Evolutionary conservation across 2,329 filamentous ascomycete species (phyloP).

Genomic region (Madurella mycetomatis): DNA sequence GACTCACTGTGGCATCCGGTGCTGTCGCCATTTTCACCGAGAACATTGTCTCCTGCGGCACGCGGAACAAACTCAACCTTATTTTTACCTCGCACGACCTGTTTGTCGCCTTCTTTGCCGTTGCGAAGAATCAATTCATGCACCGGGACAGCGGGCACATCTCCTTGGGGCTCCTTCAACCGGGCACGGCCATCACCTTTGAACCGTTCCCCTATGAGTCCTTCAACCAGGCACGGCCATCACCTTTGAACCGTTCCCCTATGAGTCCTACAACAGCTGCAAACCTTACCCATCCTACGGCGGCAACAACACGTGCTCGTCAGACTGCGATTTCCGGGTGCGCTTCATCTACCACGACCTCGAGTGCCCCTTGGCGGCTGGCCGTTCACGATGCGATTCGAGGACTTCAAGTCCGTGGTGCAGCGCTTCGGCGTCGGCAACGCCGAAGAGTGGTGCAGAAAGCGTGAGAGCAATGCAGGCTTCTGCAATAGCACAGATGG

Average conservation of each 20-base stretch:
- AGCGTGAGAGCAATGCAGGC: constrained; percentile 35
- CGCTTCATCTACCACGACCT: constrained; percentile 55
- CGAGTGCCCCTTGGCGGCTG: constrained; percentile 38
- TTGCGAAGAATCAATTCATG: constrained; percentile 41
- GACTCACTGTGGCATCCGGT: constrained; percentile 47
- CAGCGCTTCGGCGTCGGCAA: constrained; percentile 32
- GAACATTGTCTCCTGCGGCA: constrained; percentile 38
- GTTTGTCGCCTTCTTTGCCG: constrained; percentile 51
- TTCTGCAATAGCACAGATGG: constrained; percentile 34
- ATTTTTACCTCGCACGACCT: constrained; percentile 53
- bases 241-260: constrained; percentile 62
- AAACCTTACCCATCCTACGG: background rate
- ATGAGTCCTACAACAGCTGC: constrained; percentile 24
- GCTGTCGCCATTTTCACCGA: constrained; percentile 41
- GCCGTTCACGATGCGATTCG: constrained; percentile 35
- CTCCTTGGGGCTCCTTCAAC: constrained; percentile 51
- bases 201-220: constrained; percentile 52
- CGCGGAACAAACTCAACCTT: constrained; percentile 45
- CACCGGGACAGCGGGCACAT: constrained; percentile 48
- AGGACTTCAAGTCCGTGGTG: constrained; percentile 38
- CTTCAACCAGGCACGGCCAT: constrained; percentile 68
- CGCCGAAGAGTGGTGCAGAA: constrained; percentile 40
- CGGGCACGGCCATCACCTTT: constrained; percentile 71
- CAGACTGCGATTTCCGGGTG: constrained; percentile 41
- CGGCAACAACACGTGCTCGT: constrained; percentile 25